These are phyloP conservation scores for Filobasidium floriforme DNA, from an alignment of 768 basidiomycete genomes.

Conservation along the genomic window DNA sequence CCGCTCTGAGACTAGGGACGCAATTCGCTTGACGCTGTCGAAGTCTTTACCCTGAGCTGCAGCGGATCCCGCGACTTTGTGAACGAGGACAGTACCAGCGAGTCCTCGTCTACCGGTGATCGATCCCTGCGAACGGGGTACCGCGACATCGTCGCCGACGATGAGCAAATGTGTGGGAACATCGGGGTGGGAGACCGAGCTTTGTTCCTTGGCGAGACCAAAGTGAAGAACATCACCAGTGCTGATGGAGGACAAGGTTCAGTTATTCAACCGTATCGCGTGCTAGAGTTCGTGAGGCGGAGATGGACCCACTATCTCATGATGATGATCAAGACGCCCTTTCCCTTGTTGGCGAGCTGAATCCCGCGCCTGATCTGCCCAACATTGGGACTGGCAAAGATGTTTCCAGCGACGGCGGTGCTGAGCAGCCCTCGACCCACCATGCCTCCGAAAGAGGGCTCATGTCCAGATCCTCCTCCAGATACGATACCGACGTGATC, in stretches of 20 bases:
- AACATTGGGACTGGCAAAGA: conserved; percentile 85
- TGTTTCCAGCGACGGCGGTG: conserved; percentile 75
- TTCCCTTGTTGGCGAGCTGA: conserved; percentile 49
- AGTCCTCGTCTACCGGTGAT: conserved; percentile 48
- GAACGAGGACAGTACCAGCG: conserved; percentile 47
- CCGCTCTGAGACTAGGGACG: conserved; percentile 20
- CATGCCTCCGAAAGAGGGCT: conserved; percentile 80
- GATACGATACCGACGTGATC: conserved; percentile 21
- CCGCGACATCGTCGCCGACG: conserved; percentile 48
- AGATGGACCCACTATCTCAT: conserved; percentile 14
- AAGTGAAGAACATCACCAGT: conserved; percentile 49
- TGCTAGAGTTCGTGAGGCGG: background rate
- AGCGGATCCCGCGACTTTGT: conserved; percentile 47
- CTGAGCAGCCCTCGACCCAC: conserved; percentile 77
- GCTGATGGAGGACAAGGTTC: no score
- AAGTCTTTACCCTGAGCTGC: conserved; percentile 37
- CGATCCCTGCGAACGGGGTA: conserved; percentile 43
- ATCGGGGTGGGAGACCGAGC: conserved; percentile 20
- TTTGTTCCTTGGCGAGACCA: conserved; percentile 46
- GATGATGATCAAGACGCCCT: conserved; percentile 16
- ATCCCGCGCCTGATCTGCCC: conserved; percentile 74
- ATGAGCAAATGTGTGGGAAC: conserved; percentile 31
- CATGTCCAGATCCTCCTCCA: conserved; percentile 58
- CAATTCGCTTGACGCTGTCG: conserved; percentile 5
- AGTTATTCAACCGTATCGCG: background rate